Evolutionary conservation across 2,329 filamentous ascomycete species (phyloP).

Genomic region (Biscogniauxia marginata): DNA sequence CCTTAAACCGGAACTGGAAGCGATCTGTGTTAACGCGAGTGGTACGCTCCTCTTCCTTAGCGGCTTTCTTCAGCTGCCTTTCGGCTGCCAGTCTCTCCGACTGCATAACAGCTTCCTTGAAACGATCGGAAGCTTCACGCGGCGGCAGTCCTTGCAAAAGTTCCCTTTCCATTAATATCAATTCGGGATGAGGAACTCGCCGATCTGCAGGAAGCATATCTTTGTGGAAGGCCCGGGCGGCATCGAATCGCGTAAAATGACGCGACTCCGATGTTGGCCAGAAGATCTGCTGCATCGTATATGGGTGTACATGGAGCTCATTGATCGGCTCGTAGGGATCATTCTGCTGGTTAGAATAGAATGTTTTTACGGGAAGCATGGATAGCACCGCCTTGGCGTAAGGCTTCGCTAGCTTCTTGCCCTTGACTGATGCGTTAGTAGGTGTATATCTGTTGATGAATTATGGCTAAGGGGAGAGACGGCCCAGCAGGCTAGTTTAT

Average conservation of each 20-base stretch:
- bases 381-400: constrained; percentile 73
- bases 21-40: constrained; percentile 49
- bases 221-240: constrained; percentile 62
- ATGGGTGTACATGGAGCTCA: constrained; percentile 61
- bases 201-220: constrained; percentile 59
- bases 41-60: constrained; percentile 37
- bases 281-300: constrained; percentile 64
- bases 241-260: constrained; percentile 62
- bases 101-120: constrained; percentile 37
- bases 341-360: constrained; percentile 48
- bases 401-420: constrained; percentile 70
- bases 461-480: not conserved
- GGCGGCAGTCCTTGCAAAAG: constrained; percentile 37
- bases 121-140: constrained; percentile 39
- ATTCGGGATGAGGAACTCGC: constrained; percentile 61
- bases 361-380: constrained; percentile 76
- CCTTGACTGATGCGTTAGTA: constrained; percentile 47
- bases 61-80: constrained; percentile 35
- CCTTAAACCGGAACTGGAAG: constrained; percentile 63
- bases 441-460: not conserved
- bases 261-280: constrained; percentile 62
- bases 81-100: constrained; percentile 44
- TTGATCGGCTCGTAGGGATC: constrained; percentile 59
- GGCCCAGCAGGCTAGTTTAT: constrained; percentile 34
- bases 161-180: constrained; percentile 55